Conservation (phyloP, 2,329 filamentous ascomycete species). For the Thermothelomyces thermophilus region DNA sequence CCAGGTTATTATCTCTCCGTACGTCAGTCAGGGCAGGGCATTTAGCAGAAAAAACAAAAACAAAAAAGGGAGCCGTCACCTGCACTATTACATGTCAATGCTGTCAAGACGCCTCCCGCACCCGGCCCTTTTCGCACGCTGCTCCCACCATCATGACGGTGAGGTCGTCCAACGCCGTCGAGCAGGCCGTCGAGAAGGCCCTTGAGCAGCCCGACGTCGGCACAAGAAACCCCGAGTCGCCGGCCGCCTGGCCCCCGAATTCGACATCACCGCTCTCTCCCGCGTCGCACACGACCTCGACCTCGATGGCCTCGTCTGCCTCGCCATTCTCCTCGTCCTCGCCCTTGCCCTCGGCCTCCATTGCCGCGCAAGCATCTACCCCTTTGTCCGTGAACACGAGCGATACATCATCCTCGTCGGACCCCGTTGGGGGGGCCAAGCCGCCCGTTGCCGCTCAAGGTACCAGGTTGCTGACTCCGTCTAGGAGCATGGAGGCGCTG, state of each 20-base stretch:
- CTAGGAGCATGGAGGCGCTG: slow-evolving; percentile 11
- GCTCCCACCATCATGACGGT: slow-evolving; percentile 16
- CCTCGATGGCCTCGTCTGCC: slow-evolving; percentile 14
- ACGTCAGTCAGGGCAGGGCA: not conserved
- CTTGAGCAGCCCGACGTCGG: slow-evolving; percentile 15
- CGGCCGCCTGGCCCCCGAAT: slow-evolving; percentile 1
- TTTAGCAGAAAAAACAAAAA: not conserved
- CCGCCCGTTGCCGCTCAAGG: slow-evolving; percentile 4
- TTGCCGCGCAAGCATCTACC: slow-evolving; percentile 28
- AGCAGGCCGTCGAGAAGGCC: slow-evolving; percentile 5
- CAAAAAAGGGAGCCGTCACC: not conserved
- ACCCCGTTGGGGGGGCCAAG: not conserved
- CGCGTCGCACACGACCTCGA: slow-evolving; percentile 13
- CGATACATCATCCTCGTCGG: slow-evolving; percentile 13
- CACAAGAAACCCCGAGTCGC: slow-evolving; percentile 13
- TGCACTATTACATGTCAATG: slow-evolving; percentile 1
- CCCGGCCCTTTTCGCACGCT: slow-evolving; percentile 5
- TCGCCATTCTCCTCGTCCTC: slow-evolving; percentile 22
- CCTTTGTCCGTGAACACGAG: slow-evolving; percentile 29
- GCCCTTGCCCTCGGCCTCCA: slow-evolving; percentile 21
- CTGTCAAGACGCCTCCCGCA: not conserved
- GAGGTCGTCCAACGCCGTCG: slow-evolving; percentile 16
- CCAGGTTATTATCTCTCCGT: not conserved
- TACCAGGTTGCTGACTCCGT: slow-evolving; percentile 8
- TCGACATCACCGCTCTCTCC: slow-evolving; percentile 16